Percentiles rank a stretch among this genome's conserved stretches.
phyloP scores from a whole-genome alignment of 768 basidiomycete species.

The Omphalotus guepiniiformis region DNA sequence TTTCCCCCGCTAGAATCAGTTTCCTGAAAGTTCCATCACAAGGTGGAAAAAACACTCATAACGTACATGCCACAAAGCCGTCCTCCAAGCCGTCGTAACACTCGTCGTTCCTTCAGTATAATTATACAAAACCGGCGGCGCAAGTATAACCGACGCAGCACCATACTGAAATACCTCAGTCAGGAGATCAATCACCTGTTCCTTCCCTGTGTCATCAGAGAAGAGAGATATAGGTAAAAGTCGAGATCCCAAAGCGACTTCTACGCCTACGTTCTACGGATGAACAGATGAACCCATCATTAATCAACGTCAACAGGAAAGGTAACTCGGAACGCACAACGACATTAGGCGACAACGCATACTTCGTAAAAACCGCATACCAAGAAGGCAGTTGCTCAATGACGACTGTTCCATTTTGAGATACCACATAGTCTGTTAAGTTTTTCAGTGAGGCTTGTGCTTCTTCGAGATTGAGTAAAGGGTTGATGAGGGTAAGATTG shows the following conservation, averaged over 20 bases:
- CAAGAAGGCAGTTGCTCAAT: slow-evolving; percentile 27
- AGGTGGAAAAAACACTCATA: not conserved
- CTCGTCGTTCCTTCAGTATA: slow-evolving; percentile 14
- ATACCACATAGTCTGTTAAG: slow-evolving; percentile 21
- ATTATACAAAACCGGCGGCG: slow-evolving; percentile 17
- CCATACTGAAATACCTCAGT: slow-evolving; percentile 7
- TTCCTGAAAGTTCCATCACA: not conserved
- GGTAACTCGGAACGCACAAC: no score
- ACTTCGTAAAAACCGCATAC: slow-evolving; percentile 27
- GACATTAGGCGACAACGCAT: slow-evolving; percentile 22
- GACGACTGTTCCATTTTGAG: slow-evolving; percentile 23
- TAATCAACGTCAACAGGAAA: no score
- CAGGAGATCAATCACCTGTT: slow-evolving; percentile 13
- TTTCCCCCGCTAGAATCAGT: no score
- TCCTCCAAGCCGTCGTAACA: slow-evolving; percentile 20
- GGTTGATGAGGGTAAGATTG: slow-evolving; percentile 27
- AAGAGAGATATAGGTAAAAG: slow-evolving; percentile 23
- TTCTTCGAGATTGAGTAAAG: slow-evolving; percentile 20
- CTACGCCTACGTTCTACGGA: slow-evolving; percentile 19
- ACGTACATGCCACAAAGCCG: slow-evolving; percentile 19
- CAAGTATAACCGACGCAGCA: slow-evolving; percentile 17
- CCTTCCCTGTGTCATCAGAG: slow-evolving; percentile 16
- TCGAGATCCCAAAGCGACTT: slow-evolving; percentile 22
- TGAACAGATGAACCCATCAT: no score
- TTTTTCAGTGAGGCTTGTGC: slow-evolving; percentile 24